Evolutionary conservation across 1,139 yeast genomes (phyloP), one percentile per base, ranked within the genome.

Genomic region (Suhomyces terraborum): DNA sequence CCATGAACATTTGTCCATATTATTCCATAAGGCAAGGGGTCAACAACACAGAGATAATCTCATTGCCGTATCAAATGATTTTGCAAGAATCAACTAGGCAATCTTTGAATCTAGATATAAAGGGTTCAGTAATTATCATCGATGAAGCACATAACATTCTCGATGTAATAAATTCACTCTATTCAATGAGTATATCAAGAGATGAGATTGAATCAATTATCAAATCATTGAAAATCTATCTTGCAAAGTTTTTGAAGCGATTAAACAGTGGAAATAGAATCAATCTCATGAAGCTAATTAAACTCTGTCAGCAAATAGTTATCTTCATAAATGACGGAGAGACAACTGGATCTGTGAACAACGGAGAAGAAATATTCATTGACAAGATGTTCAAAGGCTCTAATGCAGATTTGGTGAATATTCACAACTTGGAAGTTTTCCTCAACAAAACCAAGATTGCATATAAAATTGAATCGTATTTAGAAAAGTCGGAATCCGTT

Each of bases 141-240:
- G 98, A 91, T 58, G 98, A 91, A 57, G 98, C 98, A 0, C 98
- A 91, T 58, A 91, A 91, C 56, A 66, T 91, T 30, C 59, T 89
- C 23, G 97, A 89, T 51, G 82, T 91, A 0, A 80, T 91, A 4
- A 77, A 84, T 1, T 68, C 86, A 1, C 66, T 91, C 47, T 76
- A 85, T 53, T 88, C 96, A 0, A 75, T 80, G 1, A 61, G 76
- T 3, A 67, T 91, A 1, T 69, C 84, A 0, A 53, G 69, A 1
- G 42, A 52, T 0, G 91, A 86, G 22, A 64, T 87, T 9, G 43
- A 56, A 4, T 47, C 56, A 6, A 69, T 79, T 1, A 64, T 75
- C 5, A 53, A 55, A 8, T 78, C 83, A 0, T 57, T 89, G 36
- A 69, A 75, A 34, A 47, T 58, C 0, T 91, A 91, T 60, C 58